These are phyloP conservation scores for Crataegus laevigata DNA, from an alignment of 306 rosid genomes.

Conservation along the genomic window DNA sequence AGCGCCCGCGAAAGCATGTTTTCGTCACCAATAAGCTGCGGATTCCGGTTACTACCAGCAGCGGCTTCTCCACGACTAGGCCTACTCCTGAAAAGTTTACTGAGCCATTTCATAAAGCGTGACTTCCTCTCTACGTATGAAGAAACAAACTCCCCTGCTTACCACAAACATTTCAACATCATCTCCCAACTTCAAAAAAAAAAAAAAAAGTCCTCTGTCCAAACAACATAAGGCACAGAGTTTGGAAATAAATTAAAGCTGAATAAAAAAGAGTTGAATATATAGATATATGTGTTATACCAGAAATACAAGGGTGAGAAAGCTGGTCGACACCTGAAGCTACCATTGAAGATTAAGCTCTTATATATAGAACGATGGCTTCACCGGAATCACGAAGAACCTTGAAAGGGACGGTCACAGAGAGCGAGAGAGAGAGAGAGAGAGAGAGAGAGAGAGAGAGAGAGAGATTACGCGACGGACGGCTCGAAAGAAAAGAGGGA, in stretches of 20 bases:
- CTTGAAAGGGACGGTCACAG: constrained; percentile 35
- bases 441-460: constrained; percentile 8
- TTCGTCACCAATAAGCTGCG: constrained; percentile 67
- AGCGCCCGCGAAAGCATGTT: constrained; percentile 61
- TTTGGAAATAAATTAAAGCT: no score
- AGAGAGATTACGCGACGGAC: constrained; percentile 12
- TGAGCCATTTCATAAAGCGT: constrained; percentile 89
- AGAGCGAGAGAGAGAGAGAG: constrained; percentile 18
- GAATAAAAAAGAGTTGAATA: neutral
- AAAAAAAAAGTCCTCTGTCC: neutral
- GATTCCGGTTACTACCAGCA: constrained; percentile 24
- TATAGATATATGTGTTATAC: constrained; percentile 26
- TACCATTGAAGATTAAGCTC: constrained; percentile 32
- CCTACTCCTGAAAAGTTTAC: constrained; percentile 72
- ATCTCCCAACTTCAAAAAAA: neutral
- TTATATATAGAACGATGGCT: constrained; percentile 22
- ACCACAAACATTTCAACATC: constrained; percentile 21
- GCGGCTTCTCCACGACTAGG: constrained; percentile 39
- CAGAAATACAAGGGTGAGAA: constrained; percentile 82
- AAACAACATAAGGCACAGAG: neutral
- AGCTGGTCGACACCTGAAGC: constrained; percentile 65
- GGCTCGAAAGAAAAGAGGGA: constrained; percentile 29
- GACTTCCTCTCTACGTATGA: constrained; percentile 80
- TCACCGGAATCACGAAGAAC: constrained; percentile 19
- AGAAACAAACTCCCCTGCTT: constrained; percentile 77